Percentiles rank a stretch among this genome's conserved stretches.
Conservation (phyloP, 2,329 filamentous ascomycete species). For the Aspergillus latus region DNA sequence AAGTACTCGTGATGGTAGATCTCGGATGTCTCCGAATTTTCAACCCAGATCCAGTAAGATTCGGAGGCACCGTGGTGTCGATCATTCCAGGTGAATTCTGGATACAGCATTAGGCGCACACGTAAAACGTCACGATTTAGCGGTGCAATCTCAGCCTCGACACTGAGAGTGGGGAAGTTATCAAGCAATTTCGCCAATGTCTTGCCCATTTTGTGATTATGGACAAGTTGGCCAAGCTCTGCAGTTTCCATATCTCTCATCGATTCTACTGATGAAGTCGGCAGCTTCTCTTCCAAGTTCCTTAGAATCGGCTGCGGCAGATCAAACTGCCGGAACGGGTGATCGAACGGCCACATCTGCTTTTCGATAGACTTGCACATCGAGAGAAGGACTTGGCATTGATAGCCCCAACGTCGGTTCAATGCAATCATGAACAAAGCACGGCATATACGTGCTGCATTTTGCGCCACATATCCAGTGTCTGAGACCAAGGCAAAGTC, state of each 20-base stretch:
- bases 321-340: constrained; percentile 94
- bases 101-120: constrained; percentile 81
- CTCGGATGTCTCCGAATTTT: constrained; percentile 95
- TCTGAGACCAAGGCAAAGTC: constrained; percentile 94
- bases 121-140: constrained; percentile 90
- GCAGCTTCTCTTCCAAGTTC: constrained; percentile 78
- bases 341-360: constrained; percentile 90
- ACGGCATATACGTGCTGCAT: constrained; percentile 89
- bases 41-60: constrained; percentile 98
- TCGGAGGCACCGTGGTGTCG: constrained; percentile 90
- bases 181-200: constrained; percentile 78
- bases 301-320: constrained; percentile 78
- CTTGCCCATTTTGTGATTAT: constrained; percentile 83
- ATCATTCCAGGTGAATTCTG: constrained; percentile 94
- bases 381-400: constrained; percentile 86
- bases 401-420: constrained; percentile 92
- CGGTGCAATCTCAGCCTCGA: constrained; percentile 93
- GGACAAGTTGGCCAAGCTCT: constrained; percentile 87
- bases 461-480: constrained; percentile 91
- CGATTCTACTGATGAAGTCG: constrained; percentile 70
- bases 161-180: constrained; percentile 86
- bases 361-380: constrained; percentile 97
- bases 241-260: constrained; percentile 90
- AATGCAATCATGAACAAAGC: constrained; percentile 97
- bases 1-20: constrained; percentile 99